Evolutionary conservation across 805 yeast genomes (phyloP), one percentile per base, ranked within the genome.

Genomic region (Lachancea kluyveri): DNA sequence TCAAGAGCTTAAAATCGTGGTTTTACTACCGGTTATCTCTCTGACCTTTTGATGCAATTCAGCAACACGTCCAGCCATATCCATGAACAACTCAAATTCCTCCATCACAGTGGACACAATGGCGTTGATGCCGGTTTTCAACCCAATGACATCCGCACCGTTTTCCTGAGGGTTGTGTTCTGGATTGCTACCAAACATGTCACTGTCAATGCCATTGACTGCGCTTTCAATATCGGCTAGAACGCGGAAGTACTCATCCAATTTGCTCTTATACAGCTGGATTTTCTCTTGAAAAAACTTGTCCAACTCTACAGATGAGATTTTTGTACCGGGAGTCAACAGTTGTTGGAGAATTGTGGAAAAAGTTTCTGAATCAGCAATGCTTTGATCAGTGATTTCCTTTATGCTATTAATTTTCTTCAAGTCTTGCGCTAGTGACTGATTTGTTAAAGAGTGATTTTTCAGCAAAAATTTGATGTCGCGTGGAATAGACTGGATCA

Each of bases 11-110:
- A 32, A 17, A 13, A 32, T 7, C 8, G 24, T 18, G 16, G 21
- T 13, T 18, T 28, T 28, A 8, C 17, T 25, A n/a, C 37, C 37
- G 12, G 40, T 34, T 8, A 46, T 37, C 28, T 45, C 48, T 41
- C 61, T 68, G 4, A 69, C 68, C 30, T 61, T 62, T 42, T 72
- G 76, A 55, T 81, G 90, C 24, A 79, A 54, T 43, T 77, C 83
- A 2, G 90, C 88, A 50, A 79, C 68, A 24, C 74, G 70, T 52
- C 80, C 83, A 29, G 88, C 79, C 26, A 79, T 64, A 52, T 80
- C 88, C 76, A 80, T 77, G 55, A 79, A 82, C 32, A 81, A 59
- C 26, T 65, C 64, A 50, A 78, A 81, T 54, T 81, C 90, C 44
- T 75, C 77, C 35, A 73, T 72, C 16, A 82, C 67, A 0, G 84